Base-by-base conservation (phyloP, 352 stramenopile species). In the Lagenidium giganteum region DNA sequence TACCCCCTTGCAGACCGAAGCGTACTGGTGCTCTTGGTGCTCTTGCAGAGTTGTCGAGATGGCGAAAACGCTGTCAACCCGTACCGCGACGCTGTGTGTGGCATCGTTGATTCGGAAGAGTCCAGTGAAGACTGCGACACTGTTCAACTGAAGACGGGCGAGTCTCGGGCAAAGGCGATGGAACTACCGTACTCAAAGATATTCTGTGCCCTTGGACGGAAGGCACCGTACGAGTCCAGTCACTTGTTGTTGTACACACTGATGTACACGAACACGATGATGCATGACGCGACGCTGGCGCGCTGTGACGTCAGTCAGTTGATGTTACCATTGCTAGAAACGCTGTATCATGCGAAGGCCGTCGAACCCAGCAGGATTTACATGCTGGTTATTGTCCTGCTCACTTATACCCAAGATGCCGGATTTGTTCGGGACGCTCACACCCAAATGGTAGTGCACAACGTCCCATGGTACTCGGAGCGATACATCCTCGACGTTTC, bases 401-500 rank as follows among this genome's bases (percentile, higher is more conserved):
- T 90, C 17, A 80, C 70, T 13, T 80, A 75, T 36, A 87, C 77
- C 5, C 73, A 88, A 33, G 62, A 87, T 22, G 36, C 63, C 6
- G 37, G 54, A 24, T 87, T 93, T 49, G 75, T 89, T 17, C 55
- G 57, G 5, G 61, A 63, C 8, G 68, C 79, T n/a, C 77, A 93
- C 41, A 70, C 67, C 0, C 77, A 79, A 23, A 54, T 73, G 28
- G 47, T 87, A 33, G 57, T 86, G 13, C 57, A 70, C 27, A 72
- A 67, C 20, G 71, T 90, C 13, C 55, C 71, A 21, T 92, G 79
- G 79, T 92, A 88, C 42, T 64, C 76, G 21, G 77, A 92, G 38
- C 69, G 78, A 7, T 87, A 86, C 61, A 83, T 93, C 40, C 39
- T 84, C 23, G 77, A 90, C 38, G 54, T 87, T 8, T 90, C 77